Evolutionary conservation across 495 filamentous ascomycete species (phyloP).

Genomic region (Penicillium cataractarum): DNA sequence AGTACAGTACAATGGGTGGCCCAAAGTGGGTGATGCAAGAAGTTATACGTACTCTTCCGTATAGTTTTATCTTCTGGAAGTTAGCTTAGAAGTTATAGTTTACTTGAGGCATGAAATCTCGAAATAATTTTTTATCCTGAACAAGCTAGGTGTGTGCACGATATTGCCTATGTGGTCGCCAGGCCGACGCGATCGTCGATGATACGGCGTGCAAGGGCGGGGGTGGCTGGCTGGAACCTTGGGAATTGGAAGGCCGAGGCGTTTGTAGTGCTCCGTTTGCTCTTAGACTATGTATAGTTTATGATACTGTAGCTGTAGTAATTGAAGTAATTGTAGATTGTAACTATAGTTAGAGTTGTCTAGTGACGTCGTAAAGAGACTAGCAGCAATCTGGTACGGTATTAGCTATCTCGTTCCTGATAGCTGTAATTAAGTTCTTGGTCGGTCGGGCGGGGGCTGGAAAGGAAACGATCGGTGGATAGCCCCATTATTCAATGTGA

Average conservation of each 20-base stretch:
- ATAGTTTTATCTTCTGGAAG: not conserved
- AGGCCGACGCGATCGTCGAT: not conserved
- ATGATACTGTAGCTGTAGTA: not conserved
- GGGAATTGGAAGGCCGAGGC: not conserved
- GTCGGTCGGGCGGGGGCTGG: not conserved
- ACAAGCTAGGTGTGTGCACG: too few relatives aligned
- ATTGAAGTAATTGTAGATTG: too few relatives aligned
- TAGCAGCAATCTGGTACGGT: not conserved
- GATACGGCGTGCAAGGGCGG: constrained; percentile 4
- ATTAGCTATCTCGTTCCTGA: not conserved
- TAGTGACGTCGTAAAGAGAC: constrained; percentile 1
- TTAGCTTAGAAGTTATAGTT: not conserved
- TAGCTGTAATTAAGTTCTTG: not conserved
- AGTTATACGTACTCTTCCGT: not conserved
- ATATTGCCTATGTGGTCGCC: not conserved
- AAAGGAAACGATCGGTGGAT: not conserved
- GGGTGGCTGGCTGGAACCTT: constrained; percentile 10
- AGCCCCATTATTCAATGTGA: not conserved
- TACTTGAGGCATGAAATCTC: not conserved
- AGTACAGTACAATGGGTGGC: not conserved
- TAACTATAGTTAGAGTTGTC: not conserved
- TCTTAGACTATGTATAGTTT: not conserved
- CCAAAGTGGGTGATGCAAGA: not conserved
- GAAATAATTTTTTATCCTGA: not conserved
- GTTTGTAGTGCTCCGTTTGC: not conserved